Base-by-base conservation (phyloP, 2,329 filamentous ascomycete genomes). In the Claviceps sp. region DNA sequence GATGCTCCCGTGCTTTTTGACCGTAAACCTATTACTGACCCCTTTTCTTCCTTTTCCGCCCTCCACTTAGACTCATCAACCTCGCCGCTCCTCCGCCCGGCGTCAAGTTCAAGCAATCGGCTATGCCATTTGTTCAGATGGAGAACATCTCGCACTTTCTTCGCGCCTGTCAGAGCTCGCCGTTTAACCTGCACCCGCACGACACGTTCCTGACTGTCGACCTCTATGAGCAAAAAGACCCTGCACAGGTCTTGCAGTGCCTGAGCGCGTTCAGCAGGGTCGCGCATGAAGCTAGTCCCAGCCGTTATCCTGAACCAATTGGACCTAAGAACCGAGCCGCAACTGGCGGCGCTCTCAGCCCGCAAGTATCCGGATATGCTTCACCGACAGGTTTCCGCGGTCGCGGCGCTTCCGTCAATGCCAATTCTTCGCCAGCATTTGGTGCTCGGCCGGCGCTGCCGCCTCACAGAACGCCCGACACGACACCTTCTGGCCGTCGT, bases 41-140 rank as follows among this genome's bases (percentile, higher is more conserved):
- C 50, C 2, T 17, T 26, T 7, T 16, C 30, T 7, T 34, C 10
- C 16, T 48, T 2, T 16, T 58, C 6, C 26, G 10, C n/a, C 19
- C 22, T 34, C 30, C 30, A 11, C 24, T 19, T n/a, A 93, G 89
- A 63, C 82, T 97, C 50, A 80, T 88, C 62, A 97, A 95, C 64
- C 76, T 91, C 52, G 86, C 80, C 37, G 69, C 85, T 40, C 86
- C 87, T 26, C 80, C 84, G 16, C 87, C 87, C 0, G 85, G 85
- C 37, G 80, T 95, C 70, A 89, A 85, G 67, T 97, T 86, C 78
- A 97, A 97, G 71, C 77, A 85, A 64, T 95, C 90, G 1, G 72
- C 82, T 42, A 97, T 97, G 91, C 93, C 93, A 0, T 98, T 98
- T 65, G 91, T 97, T 42, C 93, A 98, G 69, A 97, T 97, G 90